A percentile compares a stretch with the other conserved stretches of the same genome.
Conservation (phyloP, 2,329 filamentous ascomycete species). For the Pseudogymnoascus sp. region DNA sequence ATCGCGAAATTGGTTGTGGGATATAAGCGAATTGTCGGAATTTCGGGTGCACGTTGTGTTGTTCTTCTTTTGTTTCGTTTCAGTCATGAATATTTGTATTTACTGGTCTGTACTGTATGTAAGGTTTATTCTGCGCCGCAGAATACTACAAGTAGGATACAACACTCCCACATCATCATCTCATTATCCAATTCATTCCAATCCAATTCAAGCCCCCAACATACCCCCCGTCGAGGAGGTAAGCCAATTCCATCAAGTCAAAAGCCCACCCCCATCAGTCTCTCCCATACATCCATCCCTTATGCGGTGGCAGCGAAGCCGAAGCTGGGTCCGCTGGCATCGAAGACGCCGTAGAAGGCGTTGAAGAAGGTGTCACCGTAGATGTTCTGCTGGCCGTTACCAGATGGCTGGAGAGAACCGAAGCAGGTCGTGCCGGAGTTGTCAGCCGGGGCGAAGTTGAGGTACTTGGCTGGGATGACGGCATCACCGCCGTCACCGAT, state of each 20-base stretch:
- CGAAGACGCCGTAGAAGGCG: constrained; percentile 26
- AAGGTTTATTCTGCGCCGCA: neutral
- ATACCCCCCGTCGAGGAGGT: neutral
- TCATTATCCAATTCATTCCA: neutral
- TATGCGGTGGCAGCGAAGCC: constrained; percentile 24
- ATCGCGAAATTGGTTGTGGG: neutral
- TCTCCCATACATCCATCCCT: neutral
- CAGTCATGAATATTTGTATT: neutral
- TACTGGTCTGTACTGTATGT: neutral
- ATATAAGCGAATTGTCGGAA: neutral
- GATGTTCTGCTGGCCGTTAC: constrained; percentile 23
- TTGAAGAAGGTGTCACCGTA: constrained; percentile 31
- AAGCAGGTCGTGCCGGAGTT: constrained; percentile 26
- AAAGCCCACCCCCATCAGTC: neutral
- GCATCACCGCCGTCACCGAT: constrained; percentile 28
- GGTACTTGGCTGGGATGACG: constrained; percentile 28
- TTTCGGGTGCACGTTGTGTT: neutral
- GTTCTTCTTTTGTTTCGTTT: neutral
- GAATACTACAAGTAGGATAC: neutral
- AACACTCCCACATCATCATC: neutral
- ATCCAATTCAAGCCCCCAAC: neutral
- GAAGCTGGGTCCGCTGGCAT: constrained; percentile 22
- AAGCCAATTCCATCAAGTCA: neutral
- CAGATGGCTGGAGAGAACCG: constrained; percentile 31
- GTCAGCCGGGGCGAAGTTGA: constrained; percentile 29